Evolutionary conservation across 2,329 filamentous ascomycete species (phyloP), one percentile per base, ranked within the genome.

Genomic region (Aspergillus vadensis): DNA sequence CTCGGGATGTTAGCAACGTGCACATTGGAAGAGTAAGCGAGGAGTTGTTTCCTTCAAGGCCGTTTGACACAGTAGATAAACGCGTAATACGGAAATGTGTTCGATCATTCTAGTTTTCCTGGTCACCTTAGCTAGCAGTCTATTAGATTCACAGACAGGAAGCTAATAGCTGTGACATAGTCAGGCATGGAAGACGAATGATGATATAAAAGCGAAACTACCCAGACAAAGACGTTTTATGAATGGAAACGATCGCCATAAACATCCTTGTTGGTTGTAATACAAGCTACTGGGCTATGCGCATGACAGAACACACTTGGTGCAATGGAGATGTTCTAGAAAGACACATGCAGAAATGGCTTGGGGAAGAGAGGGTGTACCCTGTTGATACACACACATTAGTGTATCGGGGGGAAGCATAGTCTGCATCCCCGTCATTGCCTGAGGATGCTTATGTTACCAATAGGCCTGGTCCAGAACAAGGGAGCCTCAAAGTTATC

Each of bases 321-420:
- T 56, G 41, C 43, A 30, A 32, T 15, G 8, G 27, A 57, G 57
- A 49, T 41, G 50, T 67, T 65, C 65, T 61, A 62, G 66, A 67
- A 65, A 43, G 41, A 27, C 32, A 56, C 41, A 56, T 60, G 50
- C 51, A 60, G 43, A 58, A 63, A 54, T 43, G 36, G 57, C 63
- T 43, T 36, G 30, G 30, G 30, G 30, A 12, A 36, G 30, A 14
- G 30, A 58, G 64, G 59, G 56, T 63, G 41, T 62, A 57, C 65
- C 61, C 58, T 67, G 59, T 57, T 60, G 32, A 65, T 58, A 59
- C 59, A 50, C 57, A 58, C 64, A 68, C 70, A 74, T 74, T 74
- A 74, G 73, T 68, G 67, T 62, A 55, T 67, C 72, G 70, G 70
- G 73, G 72, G 73, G 72, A 73, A 72, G 69, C 56, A 69, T 32